Percentiles rank a stretch among this genome's conserved stretches.
phyloP scores from a whole-genome alignment of 805 yeast genomes.

The Myxozyma neotropica region DNA sequence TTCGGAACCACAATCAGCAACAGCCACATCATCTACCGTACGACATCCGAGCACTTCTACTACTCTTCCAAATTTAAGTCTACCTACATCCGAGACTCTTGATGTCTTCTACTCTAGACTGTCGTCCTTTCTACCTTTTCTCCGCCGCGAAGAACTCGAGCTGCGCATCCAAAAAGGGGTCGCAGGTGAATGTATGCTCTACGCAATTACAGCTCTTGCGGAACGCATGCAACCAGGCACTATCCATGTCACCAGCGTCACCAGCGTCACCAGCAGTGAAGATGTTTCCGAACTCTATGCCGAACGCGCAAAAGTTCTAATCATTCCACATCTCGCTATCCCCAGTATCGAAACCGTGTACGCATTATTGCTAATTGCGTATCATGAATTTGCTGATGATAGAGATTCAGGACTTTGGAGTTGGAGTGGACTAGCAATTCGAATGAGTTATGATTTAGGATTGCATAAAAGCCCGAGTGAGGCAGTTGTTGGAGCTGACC shows the following conservation, averaged over 20 bases:
- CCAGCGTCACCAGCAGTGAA: background rate
- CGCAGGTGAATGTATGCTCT: slow-evolving; percentile 36
- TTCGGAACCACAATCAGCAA: background rate
- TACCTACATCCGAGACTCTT: slow-evolving; percentile 26
- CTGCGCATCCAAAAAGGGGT: slow-evolving; percentile 33
- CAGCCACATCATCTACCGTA: background rate
- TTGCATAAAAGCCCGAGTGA: slow-evolving; percentile 33
- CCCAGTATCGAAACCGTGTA: slow-evolving; percentile 39
- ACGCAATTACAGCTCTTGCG: slow-evolving; percentile 38
- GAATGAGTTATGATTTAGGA: slow-evolving; percentile 40
- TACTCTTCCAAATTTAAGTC: slow-evolving; percentile 2
- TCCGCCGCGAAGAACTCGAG: slow-evolving; percentile 33
- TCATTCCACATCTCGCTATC: slow-evolving; percentile 37
- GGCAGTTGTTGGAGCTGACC: background rate
- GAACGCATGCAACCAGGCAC: slow-evolving; percentile 26
- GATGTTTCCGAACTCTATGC: slow-evolving; percentile 34
- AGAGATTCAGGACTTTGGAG: slow-evolving; percentile 40
- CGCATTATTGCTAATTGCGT: slow-evolving; percentile 38
- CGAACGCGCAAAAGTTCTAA: slow-evolving; percentile 37
- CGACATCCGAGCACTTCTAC: background rate
- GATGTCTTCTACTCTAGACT: slow-evolving; percentile 32
- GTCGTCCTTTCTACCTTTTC: slow-evolving; percentile 36
- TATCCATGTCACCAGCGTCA: background rate
- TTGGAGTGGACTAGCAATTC: slow-evolving; percentile 40
- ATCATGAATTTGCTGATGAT: slow-evolving; percentile 39